These are phyloP conservation scores for Lachancea nothofagi DNA, from an alignment of 805 yeast species.

Conservation along the genomic window DNA sequence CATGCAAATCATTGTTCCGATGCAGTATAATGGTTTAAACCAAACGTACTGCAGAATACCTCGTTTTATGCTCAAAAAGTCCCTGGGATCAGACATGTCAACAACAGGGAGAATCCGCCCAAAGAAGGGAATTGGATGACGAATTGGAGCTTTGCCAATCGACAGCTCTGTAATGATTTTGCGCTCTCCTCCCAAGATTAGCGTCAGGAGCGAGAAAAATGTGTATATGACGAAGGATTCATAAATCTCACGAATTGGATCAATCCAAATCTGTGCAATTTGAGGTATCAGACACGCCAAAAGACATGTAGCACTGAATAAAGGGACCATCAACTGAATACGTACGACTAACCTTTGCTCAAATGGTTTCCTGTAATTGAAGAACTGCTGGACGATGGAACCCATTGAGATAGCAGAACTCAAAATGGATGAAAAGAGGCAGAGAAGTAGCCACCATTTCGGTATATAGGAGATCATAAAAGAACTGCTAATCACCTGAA, in stretches of 20 bases:
- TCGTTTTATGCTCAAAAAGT: conserved; percentile 70
- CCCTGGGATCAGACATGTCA: conserved; percentile 82
- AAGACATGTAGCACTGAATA: conserved; percentile 71
- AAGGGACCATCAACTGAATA: conserved; percentile 74
- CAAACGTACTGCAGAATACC: conserved; percentile 92
- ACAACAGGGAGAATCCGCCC: conserved; percentile 48
- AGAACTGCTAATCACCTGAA: neutral
- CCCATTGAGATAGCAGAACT: conserved; percentile 39
- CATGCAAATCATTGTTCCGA: conserved; percentile 43
- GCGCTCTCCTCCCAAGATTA: conserved; percentile 88
- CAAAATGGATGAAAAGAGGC: conserved; percentile 20
- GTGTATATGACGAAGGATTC: conserved; percentile 96
- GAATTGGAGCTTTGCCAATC: conserved; percentile 65
- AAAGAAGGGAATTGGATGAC: conserved; percentile 51
- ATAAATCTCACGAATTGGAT: conserved; percentile 81
- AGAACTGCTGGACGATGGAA: conserved; percentile 49
- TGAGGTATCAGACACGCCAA: conserved; percentile 45
- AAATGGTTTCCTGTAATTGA: conserved; percentile 79
- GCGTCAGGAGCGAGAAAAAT: conserved; percentile 76
- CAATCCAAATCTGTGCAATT: conserved; percentile 43
- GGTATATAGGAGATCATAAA: conserved; percentile 17
- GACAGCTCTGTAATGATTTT: conserved; percentile 61
- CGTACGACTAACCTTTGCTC: conserved; percentile 83
- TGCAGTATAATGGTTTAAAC: conserved; percentile 80
- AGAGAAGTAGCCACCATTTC: conserved; percentile 23